Conservation (phyloP, 345 rosid genomes). For the Alliaria petiolata region DNA sequence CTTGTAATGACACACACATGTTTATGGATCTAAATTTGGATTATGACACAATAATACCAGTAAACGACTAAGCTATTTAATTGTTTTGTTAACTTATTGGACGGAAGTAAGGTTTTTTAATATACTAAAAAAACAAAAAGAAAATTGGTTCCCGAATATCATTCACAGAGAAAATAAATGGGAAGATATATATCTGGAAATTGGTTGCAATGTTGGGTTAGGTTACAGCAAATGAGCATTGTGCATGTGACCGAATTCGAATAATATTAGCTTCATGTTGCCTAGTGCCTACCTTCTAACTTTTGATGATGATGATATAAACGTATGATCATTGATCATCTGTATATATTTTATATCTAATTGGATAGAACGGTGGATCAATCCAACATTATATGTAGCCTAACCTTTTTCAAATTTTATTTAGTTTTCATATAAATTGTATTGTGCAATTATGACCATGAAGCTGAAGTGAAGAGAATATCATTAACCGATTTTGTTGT, state of each 20-base stretch:
- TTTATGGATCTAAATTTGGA: too few species aligned
- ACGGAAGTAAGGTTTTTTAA: too few species aligned
- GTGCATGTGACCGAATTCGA: constrained; percentile 18
- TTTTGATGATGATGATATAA: constrained; percentile 10
- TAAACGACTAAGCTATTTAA: too few species aligned
- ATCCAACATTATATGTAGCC: not conserved
- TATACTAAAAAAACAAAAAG: not conserved
- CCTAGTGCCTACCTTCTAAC: not conserved
- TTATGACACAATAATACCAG: too few species aligned
- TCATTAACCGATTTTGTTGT: not conserved
- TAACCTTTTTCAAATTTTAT: not conserved
- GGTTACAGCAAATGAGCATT: constrained; percentile 1
- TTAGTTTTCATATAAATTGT: not conserved
- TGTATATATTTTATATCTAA: not conserved
- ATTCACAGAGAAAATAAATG: not conserved
- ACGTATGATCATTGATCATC: not conserved
- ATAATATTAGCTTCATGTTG: constrained; percentile 4
- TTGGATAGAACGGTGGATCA: not conserved
- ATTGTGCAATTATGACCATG: not conserved
- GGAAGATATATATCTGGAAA: not conserved
- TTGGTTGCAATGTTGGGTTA: constrained; percentile 17
- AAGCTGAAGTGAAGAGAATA: not conserved
- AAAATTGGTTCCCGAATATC: not conserved
- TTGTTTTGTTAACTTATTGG: too few species aligned
- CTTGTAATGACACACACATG: too few species aligned